A percentile compares a stretch with the other conserved stretches of the same genome.
Evolutionary conservation across 345 rosid species (phyloP).

Genomic region (Melastoma malabathricum): DNA sequence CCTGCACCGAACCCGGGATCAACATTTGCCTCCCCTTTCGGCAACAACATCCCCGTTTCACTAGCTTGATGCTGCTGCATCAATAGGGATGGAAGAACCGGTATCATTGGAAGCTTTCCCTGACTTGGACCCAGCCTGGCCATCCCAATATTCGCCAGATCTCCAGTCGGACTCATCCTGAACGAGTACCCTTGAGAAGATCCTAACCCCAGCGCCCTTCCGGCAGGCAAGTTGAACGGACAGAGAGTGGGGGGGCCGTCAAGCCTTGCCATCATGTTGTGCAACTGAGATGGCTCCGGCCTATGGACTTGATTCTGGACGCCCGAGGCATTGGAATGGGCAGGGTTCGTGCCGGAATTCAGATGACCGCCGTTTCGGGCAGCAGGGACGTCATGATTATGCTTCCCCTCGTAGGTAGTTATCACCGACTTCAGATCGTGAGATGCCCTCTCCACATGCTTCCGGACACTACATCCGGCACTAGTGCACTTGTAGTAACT

Average conservation of each 20-base stretch:
- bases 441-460: conserved; percentile 97
- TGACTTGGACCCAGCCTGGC: conserved; percentile 59
- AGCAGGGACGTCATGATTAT: conserved; percentile 93
- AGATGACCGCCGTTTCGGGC: conserved; percentile 66
- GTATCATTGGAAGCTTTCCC: conserved; percentile 41
- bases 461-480: conserved; percentile 84
- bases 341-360: conserved; percentile 15
- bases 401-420: conserved; percentile 96
- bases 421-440: conserved; percentile 93
- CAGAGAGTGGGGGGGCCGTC: conserved; percentile 39
- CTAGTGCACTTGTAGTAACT: conserved; percentile 97
- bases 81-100: conserved; percentile 44
- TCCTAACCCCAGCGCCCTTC: conserved; percentile 41
- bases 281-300: conserved; percentile 49
- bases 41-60: conserved; percentile 54
- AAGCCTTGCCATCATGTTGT: conserved; percentile 42
- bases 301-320: conserved; percentile 33
- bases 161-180: conserved; percentile 37
- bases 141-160: conserved; percentile 49
- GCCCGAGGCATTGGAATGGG: conserved; percentile 20
- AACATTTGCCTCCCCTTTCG: conserved; percentile 65
- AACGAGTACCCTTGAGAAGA: conserved; percentile 53
- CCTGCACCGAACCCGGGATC: conserved; percentile 58
- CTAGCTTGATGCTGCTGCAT: conserved; percentile 33
- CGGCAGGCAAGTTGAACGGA: conserved; percentile 51